These are phyloP conservation scores for Dryas alaskensis DNA, from an alignment of 306 rosid genomes.

Conservation along the genomic window DNA sequence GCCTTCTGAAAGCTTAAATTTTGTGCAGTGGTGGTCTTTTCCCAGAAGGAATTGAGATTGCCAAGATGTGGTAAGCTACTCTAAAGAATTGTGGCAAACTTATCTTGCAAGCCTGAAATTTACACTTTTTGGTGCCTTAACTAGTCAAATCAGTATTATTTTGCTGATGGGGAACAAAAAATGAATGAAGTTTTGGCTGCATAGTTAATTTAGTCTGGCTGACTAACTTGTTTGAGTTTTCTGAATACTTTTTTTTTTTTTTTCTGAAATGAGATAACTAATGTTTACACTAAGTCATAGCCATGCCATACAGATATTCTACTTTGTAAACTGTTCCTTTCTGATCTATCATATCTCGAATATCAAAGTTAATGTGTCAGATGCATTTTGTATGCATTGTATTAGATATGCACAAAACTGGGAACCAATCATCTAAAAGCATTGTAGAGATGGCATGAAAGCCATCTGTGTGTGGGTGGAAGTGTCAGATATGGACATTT, in stretches of 20 bases:
- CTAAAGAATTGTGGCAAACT: constrained; percentile 19
- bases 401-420: not conserved
- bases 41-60: constrained; percentile 97
- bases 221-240: not conserved
- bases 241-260: not conserved
- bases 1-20: constrained; percentile 49
- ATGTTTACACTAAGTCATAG: not conserved
- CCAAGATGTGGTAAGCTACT: constrained; percentile 84
- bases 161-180: not conserved
- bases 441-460: not conserved
- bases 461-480: not conserved
- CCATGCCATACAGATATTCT: not conserved
- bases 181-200: not conserved
- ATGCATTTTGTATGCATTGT: not conserved
- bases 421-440: not conserved
- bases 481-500: not conserved
- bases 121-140: not conserved
- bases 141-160: not conserved
- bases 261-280: not conserved
- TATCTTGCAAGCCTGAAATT: constrained; percentile 8
- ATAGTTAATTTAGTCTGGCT: not conserved
- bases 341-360: not conserved
- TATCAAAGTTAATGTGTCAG: not conserved
- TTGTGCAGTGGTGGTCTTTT: constrained; percentile 95
- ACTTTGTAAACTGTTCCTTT: not conserved